A percentile compares a stretch with the other conserved stretches of the same genome.
These are phyloP conservation scores for Thraustotheca clavata DNA, from an alignment of 352 stramenopile species.

Conservation along the genomic window DNA sequence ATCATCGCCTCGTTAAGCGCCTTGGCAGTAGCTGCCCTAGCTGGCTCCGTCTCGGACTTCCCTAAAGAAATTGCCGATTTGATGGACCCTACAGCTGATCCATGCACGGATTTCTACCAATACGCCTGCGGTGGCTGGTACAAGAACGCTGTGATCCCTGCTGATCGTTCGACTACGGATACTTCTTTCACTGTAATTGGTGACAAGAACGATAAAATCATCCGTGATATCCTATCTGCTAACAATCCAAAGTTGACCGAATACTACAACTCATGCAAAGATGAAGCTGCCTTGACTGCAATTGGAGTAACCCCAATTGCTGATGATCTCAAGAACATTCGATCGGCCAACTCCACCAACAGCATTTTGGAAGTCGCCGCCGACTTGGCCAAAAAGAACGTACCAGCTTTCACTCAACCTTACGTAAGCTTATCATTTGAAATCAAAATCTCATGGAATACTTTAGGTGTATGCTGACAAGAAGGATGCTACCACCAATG, in stretches of 20 bases:
- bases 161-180: conserved; percentile 35
- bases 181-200: conserved; percentile 45
- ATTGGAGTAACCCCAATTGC: conserved; percentile 31
- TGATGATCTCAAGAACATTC: conserved; percentile 33
- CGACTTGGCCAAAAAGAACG: neutral
- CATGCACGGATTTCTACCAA: conserved; percentile 67
- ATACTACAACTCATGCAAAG: conserved; percentile 56
- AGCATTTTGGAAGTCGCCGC: neutral
- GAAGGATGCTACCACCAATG: neutral
- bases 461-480: conserved; percentile 2
- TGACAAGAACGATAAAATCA: conserved; percentile 42
- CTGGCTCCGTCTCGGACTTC: conserved; percentile 27
- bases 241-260: conserved; percentile 39
- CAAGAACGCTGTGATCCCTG: conserved; percentile 36
- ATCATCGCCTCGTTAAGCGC: neutral
- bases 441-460: neutral
- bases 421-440: neutral
- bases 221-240: conserved; percentile 35
- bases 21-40: neutral
- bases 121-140: conserved; percentile 71
- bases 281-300: conserved; percentile 32
- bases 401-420: neutral
- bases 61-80: conserved; percentile 34
- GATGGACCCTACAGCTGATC: conserved; percentile 45
- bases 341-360: conserved; percentile 31